Conservation (phyloP, 495 filamentous ascomycete genomes). For the Lasiosphaeria hispida region DNA sequence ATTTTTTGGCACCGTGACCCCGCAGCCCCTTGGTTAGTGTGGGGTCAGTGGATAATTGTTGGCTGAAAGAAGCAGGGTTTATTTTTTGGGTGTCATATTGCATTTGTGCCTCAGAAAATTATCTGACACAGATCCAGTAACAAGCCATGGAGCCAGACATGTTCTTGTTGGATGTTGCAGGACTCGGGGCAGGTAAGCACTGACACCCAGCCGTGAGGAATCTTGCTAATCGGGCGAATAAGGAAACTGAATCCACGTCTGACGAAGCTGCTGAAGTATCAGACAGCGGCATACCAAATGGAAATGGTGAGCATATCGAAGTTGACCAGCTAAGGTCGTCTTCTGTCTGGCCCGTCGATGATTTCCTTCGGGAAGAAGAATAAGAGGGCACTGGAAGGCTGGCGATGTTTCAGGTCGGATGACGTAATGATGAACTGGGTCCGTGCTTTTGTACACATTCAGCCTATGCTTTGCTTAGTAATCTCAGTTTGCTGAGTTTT, state of each 20-base stretch:
- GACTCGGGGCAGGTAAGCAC: not conserved
- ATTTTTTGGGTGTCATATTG: too few relatives aligned
- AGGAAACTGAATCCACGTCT: not conserved
- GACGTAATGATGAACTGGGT: not conserved
- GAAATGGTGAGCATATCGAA: conserved; percentile 3
- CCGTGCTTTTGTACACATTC: conserved; percentile 2
- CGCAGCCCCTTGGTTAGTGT: too few relatives aligned
- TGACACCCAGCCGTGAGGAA: not conserved
- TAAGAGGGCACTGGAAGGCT: too few relatives aligned
- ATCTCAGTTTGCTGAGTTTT: conserved; percentile 2
- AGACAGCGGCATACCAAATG: not conserved
- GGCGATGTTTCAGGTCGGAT: not conserved
- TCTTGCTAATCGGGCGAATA: not conserved
- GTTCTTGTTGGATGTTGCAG: too few relatives aligned
- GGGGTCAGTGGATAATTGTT: too few relatives aligned
- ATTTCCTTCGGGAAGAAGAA: not conserved
- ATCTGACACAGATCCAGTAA: too few relatives aligned
- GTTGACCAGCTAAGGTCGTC: not conserved
- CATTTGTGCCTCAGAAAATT: too few relatives aligned
- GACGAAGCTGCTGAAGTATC: not conserved
- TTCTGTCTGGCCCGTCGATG: conserved; percentile 1
- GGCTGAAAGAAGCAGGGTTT: too few relatives aligned
- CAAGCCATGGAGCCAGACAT: too few relatives aligned
- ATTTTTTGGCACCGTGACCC: too few relatives aligned
- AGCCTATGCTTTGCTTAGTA: conserved; percentile 5